Percentiles rank a stretch among this genome's conserved stretches.
These are phyloP conservation scores for Trebouxia sp. DNA, from an alignment of 139 green algal genomes.

Conservation along the genomic window DNA sequence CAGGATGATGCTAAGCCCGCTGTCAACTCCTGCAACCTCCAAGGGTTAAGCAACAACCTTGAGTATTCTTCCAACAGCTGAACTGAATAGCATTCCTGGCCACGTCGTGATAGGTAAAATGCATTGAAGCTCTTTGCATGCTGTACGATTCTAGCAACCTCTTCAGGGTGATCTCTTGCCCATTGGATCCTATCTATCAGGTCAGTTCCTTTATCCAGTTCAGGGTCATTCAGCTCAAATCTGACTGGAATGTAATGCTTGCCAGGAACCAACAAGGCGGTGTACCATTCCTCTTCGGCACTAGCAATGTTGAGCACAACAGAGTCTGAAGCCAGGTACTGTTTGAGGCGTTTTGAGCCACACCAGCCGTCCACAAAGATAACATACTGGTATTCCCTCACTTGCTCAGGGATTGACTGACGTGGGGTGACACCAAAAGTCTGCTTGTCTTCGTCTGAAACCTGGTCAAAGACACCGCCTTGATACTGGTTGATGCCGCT, in stretches of 20 bases:
- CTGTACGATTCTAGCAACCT: neutral
- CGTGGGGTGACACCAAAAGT: neutral
- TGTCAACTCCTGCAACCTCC: neutral
- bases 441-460: neutral
- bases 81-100: neutral
- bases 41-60: neutral
- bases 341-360: neutral
- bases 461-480: neutral
- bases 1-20: too few relatives aligned
- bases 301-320: neutral
- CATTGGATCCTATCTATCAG: neutral
- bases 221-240: neutral
- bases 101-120: neutral
- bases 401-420: neutral
- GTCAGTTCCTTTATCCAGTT: neutral
- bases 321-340: neutral
- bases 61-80: constrained; percentile 2
- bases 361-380: constrained; percentile 4
- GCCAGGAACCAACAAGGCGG: neutral
- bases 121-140: neutral
- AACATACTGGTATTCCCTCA: neutral
- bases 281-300: constrained; percentile 4
- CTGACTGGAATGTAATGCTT: constrained; percentile 13
- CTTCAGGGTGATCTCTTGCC: neutral
- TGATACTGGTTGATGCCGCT: neutral